These are phyloP conservation scores for Ehretia macrophylla DNA, from an alignment of 257 asterid species.

Conservation along the genomic window DNA sequence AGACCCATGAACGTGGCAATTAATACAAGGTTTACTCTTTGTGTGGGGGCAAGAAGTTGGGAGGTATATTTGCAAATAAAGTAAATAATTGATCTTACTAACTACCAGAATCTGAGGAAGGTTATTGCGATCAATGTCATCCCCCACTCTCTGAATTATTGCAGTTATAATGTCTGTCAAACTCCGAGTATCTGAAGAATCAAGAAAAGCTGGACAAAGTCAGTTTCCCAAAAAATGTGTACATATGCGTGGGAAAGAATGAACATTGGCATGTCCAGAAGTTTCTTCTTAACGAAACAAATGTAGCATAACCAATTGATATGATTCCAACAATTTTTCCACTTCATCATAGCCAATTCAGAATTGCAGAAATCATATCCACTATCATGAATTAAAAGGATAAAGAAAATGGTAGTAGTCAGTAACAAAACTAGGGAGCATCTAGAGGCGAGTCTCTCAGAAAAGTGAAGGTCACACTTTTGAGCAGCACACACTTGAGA, in stretches of 20 bases:
- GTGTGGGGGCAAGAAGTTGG: not conserved
- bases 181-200: constrained; percentile 50
- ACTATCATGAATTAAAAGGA: not conserved
- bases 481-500: no score
- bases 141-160: constrained; percentile 87
- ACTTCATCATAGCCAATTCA: not conserved
- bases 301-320: no score
- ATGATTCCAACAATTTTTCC: not conserved
- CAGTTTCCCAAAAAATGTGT: not conserved
- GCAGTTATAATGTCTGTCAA: constrained; percentile 74
- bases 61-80: not conserved
- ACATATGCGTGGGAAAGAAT: not conserved
- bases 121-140: constrained; percentile 76
- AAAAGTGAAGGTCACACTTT: no score
- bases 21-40: not conserved
- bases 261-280: not conserved
- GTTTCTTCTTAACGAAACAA: no score
- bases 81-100: not conserved
- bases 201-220: constrained; percentile 1
- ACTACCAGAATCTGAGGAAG: constrained; percentile 87
- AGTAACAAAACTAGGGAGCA: not conserved
- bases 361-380: not conserved
- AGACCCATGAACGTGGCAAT: not conserved
- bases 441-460: no score
- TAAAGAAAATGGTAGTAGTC: no score